Percentiles rank a stretch among this genome's conserved stretches.
Conservation (phyloP, 192 early-diverging fungal genomes). For the Cetraspora pellucida region DNA sequence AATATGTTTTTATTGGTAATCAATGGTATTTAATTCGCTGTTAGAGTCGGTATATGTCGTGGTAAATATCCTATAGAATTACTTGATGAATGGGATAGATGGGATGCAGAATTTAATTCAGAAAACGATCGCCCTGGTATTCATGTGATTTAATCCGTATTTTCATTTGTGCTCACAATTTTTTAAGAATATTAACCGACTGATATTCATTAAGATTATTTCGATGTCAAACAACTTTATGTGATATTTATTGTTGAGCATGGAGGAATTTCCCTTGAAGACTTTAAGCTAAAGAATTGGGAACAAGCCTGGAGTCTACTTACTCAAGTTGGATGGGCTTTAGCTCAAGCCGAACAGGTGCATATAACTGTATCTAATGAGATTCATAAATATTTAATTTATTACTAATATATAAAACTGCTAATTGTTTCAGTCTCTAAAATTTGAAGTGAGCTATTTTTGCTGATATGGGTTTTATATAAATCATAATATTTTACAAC, state of each 20-base stretch:
- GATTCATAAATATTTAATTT: background rate
- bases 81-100: slow-evolving; percentile 74
- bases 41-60: slow-evolving; percentile 64
- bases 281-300: slow-evolving; percentile 57
- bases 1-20: slow-evolving; percentile 32
- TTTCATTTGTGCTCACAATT: background rate
- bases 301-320: slow-evolving; percentile 66
- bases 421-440: background rate
- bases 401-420: background rate
- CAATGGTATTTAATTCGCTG: slow-evolving; percentile 47
- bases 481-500: background rate
- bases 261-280: slow-evolving; percentile 76
- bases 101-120: slow-evolving; percentile 59
- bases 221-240: slow-evolving; percentile 68
- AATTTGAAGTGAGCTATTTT: slow-evolving; percentile 33
- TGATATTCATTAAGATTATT: slow-evolving; percentile 52
- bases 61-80: slow-evolving; percentile 69
- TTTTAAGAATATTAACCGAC: background rate
- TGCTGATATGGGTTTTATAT: slow-evolving; percentile 6
- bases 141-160: background rate
- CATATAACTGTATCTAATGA: background rate
- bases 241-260: slow-evolving; percentile 71
- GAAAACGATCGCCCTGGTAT: slow-evolving; percentile 74
- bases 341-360: slow-evolving; percentile 60
- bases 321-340: slow-evolving; percentile 63